Percentiles rank a stretch among this genome's conserved stretches.
Conservation (phyloP, 75 land plant species). For the Sequoiadendron giganteum region DNA sequence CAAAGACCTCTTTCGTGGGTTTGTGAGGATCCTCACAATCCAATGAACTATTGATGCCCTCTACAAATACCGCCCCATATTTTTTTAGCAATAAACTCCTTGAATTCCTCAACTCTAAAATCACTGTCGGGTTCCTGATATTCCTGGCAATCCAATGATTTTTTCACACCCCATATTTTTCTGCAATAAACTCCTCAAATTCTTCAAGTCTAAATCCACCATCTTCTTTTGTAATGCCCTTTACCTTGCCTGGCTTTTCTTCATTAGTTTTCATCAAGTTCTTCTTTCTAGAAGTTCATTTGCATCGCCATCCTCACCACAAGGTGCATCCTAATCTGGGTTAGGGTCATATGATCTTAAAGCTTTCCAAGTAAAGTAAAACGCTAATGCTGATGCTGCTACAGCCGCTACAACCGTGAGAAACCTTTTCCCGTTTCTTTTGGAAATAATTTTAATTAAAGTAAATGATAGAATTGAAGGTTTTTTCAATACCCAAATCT, state of each 20-base stretch:
- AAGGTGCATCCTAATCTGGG: neutral
- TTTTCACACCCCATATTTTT: neutral
- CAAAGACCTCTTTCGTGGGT: neutral
- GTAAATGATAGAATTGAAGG: neutral
- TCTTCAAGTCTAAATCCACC: constrained; percentile 1
- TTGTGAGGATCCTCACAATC: neutral
- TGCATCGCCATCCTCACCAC: neutral
- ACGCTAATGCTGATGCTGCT: neutral
- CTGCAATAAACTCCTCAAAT: neutral
- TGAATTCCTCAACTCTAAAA: neutral
- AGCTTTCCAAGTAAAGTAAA: constrained; percentile 11
- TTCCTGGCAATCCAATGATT: neutral
- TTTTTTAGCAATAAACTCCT: neutral
- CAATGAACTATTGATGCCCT: neutral
- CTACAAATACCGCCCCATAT: neutral
- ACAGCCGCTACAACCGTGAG: neutral
- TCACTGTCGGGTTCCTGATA: neutral
- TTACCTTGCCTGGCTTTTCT: neutral
- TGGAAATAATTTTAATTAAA: neutral
- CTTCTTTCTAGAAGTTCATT: neutral
- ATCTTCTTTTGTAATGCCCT: neutral
- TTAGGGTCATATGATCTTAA: neutral
- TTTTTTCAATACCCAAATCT: neutral
- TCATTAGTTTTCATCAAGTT: neutral
- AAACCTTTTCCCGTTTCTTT: neutral